Base-by-base conservation (phyloP, 257 asterid genomes). In the Solanum dulcamara region DNA sequence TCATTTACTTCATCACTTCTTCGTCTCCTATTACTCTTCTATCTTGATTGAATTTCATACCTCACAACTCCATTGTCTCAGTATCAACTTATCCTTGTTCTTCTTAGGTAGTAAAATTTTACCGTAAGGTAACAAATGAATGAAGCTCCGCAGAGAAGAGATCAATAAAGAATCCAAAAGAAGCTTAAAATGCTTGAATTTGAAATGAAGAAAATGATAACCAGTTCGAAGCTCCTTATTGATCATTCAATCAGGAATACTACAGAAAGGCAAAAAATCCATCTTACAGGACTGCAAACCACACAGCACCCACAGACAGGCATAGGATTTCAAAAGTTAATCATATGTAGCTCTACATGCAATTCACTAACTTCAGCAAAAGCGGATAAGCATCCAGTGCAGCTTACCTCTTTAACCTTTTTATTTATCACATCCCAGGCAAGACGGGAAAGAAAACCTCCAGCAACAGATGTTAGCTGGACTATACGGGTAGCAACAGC, bases 401-500 rank as follows among this genome's bases (percentile, higher is more conserved):
- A 28, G 26, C 88, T 86, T 84, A 95, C 99, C 95, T 97, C 98
- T 89, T 94, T 97, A 87, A 95, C 88, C 87, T 95, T 94, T 71
- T 93, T 93, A 85, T 97, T 95, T 87, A 97, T 86, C 40, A 97
- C 88, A 87, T 97, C 99, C 97, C 90, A 83, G 71, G 86, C 89
- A 84, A 97, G 91, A 81, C 96, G 96, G 75, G 98, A 97, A 85
- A 97, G 94, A 91, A 97, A 97, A 48, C 99, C 99, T 85, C 99
- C 99, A 82, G 99, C 97, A 81, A 95, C 99, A 72, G 98, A 93
- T 81, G 89, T n/a, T 80, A 97, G 87, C 91, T 97, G 99, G 81
- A 94, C 93, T 88, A 94, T 88, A 87, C 99, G 97, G 79, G 98
- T 94, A 3, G 99, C 97, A 88, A 97, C 98, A 88, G 99, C 94